These are phyloP conservation scores for Colletotrichum noveboracense DNA, from an alignment of 2,329 filamentous ascomycete species.

Conservation along the genomic window DNA sequence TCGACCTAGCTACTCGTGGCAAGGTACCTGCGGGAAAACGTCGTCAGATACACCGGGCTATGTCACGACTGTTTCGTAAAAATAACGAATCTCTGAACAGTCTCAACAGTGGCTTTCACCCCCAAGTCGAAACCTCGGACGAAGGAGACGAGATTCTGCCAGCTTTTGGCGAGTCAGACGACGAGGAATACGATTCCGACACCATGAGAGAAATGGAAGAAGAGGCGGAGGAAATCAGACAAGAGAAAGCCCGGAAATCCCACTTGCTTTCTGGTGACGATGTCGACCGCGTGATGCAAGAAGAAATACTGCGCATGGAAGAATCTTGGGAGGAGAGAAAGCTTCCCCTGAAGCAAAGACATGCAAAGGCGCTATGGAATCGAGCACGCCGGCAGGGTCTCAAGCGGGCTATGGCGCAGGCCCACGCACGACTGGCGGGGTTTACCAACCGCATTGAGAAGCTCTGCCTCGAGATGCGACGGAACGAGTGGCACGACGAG, in stretches of 20 bases:
- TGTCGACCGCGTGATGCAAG: conserved; percentile 57
- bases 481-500: conserved; percentile 56
- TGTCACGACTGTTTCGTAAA: conserved; percentile 44
- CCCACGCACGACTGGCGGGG: conserved; percentile 45
- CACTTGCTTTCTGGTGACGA: conserved; percentile 46
- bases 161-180: conserved; percentile 30
- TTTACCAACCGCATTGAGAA: conserved; percentile 60
- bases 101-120: conserved; percentile 6
- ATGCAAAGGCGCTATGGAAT: conserved; percentile 68
- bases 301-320: conserved; percentile 55
- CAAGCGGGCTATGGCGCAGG: conserved; percentile 47
- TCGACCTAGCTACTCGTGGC: neutral
- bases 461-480: conserved; percentile 56
- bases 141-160: conserved; percentile 39
- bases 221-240: conserved; percentile 46
- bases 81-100: conserved; percentile 11
- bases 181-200: conserved; percentile 61
- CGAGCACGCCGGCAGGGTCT: conserved; percentile 48
- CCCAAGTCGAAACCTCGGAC: conserved; percentile 60
- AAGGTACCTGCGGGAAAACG: conserved; percentile 47
- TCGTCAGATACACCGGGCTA: conserved; percentile 44
- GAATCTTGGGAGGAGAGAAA: conserved; percentile 64
- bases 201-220: conserved; percentile 67
- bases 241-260: conserved; percentile 22
- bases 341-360: conserved; percentile 57